Percentiles rank a stretch among this genome's conserved stretches.
Conservation (phyloP, 371 early-diverging fungal species). For the Nosema bombycis region DNA sequence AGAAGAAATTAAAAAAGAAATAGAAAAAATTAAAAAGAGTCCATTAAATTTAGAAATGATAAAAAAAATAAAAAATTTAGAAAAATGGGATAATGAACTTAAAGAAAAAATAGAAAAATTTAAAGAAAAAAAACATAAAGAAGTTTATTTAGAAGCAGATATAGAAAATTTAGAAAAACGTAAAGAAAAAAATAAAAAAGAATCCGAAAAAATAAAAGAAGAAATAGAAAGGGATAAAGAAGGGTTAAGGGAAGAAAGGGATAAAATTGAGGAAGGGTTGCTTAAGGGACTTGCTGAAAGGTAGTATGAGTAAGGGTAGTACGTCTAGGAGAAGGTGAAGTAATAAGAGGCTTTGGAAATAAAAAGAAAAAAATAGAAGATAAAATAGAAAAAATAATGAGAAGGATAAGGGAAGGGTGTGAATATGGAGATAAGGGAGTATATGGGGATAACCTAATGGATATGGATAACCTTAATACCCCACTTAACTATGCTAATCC, state of each 20-base stretch:
- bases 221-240: constrained; percentile 49
- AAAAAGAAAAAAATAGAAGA: background rate
- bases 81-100: constrained; percentile 18
- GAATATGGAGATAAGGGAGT: background rate
- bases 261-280: background rate
- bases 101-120: background rate
- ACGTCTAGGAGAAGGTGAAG: background rate
- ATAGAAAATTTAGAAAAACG: constrained; percentile 37
- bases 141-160: constrained; percentile 24
- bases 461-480: too few relatives aligned
- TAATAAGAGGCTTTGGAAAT: background rate
- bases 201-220: constrained; percentile 16
- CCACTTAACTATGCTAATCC: too few relatives aligned
- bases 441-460: too few relatives aligned
- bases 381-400: background rate
- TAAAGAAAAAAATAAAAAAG: constrained; percentile 11
- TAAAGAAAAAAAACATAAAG: constrained; percentile 14
- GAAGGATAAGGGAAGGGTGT: background rate
- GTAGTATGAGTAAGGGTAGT: background rate
- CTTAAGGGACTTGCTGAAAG: background rate
- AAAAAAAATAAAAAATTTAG: constrained; percentile 7
- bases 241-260: background rate
- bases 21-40: constrained; percentile 37
- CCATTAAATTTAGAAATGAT: constrained; percentile 23
- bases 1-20: constrained; percentile 44